Base-by-base conservation (phyloP, 345 rosid species). In the Citrus maxima region DNA sequence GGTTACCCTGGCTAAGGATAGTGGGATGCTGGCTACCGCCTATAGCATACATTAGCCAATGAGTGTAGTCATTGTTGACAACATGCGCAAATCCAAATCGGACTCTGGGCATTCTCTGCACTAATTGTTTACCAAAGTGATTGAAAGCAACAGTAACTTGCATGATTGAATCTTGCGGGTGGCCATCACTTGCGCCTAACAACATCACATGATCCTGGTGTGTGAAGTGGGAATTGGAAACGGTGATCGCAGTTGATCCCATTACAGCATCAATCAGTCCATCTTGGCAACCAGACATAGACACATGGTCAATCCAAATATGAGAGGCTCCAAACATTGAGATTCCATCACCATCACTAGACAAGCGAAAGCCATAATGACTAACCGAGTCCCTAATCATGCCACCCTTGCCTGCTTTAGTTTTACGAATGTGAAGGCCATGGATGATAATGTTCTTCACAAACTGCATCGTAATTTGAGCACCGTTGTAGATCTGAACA, bases 11-110 rank as follows among this genome's bases (percentile, higher is more conserved):
- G 79, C 87, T 84, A 73, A 88, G 67, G 69, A 88, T 87, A 37
- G 90, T 89, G 6, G 91, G 91, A 9, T 60, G 78, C 30, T 69
- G 35, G 80, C 85, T 80, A 3, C 90, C 92, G 0, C 90, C 92
- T 32, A 90, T 85, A 49, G 92, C 94, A 40, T 88, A 89, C 90
- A 85, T 84, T 62, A 73, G 78, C 89, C 91, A 89, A 19, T 85
- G 83, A 42, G 85, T 79, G 79, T 80, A 89, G 75, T 84, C 86
- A 21, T 88, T 90, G 80, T 84, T 81, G 27, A 87, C 87, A 2
- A 82, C 89, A 42, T 87, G 88, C 55, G 67, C 24, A n/a, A 81
- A 87, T 4, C 80, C 88, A 61, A 58, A 86, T 46, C 89, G 68
- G 65, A 55, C 42, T 72, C 89, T 81, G 0, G 89, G 93, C 89